A percentile compares a stretch with the other conserved stretches of the same genome.
Conservation (phyloP, 495 filamentous ascomycete genomes). For the Bryoglossum gracile region DNA sequence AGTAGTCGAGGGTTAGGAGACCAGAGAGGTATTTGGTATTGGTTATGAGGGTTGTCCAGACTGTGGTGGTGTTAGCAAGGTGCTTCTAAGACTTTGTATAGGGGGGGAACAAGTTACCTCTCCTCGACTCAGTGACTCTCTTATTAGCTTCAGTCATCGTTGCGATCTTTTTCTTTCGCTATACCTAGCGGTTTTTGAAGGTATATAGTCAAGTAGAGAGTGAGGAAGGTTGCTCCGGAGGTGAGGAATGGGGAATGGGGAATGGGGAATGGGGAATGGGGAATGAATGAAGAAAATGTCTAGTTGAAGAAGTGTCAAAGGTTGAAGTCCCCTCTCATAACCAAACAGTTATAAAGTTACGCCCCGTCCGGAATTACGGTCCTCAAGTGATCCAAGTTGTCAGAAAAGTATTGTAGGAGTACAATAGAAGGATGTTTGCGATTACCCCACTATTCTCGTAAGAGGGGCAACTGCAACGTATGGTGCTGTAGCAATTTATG, state of each 20-base stretch:
- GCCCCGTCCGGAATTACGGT: background rate
- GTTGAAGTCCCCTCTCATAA: background rate
- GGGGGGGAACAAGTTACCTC: conserved; percentile 3
- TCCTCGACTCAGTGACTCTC: conserved; percentile 17
- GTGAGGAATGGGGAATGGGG: background rate
- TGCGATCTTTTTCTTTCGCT: no score
- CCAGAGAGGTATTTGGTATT: conserved; percentile 68
- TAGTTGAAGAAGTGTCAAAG: background rate
- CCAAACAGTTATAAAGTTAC: background rate
- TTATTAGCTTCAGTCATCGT: conserved; percentile 6
- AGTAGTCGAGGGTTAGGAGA: conserved; percentile 63
- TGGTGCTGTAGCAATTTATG: background rate
- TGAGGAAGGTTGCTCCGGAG: background rate
- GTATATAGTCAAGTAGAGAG: background rate
- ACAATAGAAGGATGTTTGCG: background rate
- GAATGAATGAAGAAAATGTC: background rate
- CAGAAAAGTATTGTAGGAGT: background rate
- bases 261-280: background rate
- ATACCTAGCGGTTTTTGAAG: background rate
- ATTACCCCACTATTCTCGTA: conserved; percentile 3
- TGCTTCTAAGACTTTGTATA: background rate
- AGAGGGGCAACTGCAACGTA: background rate
- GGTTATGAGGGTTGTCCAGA: conserved; percentile 77
- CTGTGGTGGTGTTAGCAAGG: conserved; percentile 26
- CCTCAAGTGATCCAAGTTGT: background rate